A percentile compares a stretch with the other conserved stretches of the same genome.
These are phyloP conservation scores for Ceratobasidium sp. DNA, from an alignment of 1,284 basidiomycete genomes.

Conservation along the genomic window DNA sequence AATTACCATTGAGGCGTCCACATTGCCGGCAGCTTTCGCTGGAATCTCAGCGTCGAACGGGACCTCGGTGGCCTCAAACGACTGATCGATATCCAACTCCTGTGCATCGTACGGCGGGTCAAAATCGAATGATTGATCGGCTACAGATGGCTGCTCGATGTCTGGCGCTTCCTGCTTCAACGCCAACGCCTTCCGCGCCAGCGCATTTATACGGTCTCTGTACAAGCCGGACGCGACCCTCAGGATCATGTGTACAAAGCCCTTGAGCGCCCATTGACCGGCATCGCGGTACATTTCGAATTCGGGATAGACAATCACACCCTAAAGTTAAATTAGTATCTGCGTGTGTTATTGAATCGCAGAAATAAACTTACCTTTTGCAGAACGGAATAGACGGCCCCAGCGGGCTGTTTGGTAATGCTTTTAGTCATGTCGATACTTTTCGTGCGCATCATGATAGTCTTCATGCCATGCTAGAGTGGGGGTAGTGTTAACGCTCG, in stretches of 20 bases:
- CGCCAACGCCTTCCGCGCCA: not conserved
- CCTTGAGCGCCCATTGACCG: not conserved
- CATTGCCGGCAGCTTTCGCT: not conserved
- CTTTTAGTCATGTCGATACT: not conserved
- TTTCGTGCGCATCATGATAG: not conserved
- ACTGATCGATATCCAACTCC: too few relatives aligned
- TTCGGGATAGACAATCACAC: too few relatives aligned
- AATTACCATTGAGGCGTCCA: not conserved
- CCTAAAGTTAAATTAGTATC: too few relatives aligned
- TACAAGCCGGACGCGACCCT: not conserved
- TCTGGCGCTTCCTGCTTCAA: not conserved
- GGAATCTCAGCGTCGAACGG: too few relatives aligned
- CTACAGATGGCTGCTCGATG: too few relatives aligned
- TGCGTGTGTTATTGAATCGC: too few relatives aligned
- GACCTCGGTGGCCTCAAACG: too few relatives aligned
- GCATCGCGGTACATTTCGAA: not conserved
- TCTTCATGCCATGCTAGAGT: not conserved
- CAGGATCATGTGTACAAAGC: not conserved
- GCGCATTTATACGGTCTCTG: not conserved
- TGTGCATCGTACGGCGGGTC: too few relatives aligned
- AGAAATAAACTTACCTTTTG: not conserved
- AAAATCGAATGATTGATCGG: too few relatives aligned
- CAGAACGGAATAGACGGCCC: not conserved
- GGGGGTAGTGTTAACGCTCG: too few relatives aligned
- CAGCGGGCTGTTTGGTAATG: not conserved